Conservation (phyloP, 2,329 filamentous ascomycete species). For the Magnaporthiopsis incrustans region DNA sequence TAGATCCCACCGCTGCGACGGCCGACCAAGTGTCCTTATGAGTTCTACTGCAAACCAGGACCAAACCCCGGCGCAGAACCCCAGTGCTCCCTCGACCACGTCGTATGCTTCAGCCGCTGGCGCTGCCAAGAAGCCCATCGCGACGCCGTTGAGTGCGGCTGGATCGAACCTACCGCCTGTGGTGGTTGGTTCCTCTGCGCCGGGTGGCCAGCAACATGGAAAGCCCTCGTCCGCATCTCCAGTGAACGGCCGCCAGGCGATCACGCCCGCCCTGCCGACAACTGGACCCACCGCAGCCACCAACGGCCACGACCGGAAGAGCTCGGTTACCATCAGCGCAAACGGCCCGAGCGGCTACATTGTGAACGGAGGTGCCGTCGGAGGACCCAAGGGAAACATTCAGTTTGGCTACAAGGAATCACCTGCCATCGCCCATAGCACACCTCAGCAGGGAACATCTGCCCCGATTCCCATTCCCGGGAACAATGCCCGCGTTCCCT, state of each 20-base stretch:
- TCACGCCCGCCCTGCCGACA: conserved; percentile 58
- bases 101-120: conserved; percentile 62
- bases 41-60: conserved; percentile 51
- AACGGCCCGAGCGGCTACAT: conserved; percentile 69
- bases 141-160: conserved; percentile 53
- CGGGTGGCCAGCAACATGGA: conserved; percentile 46
- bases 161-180: conserved; percentile 46
- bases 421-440: conserved; percentile 58
- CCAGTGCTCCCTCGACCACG: conserved; percentile 47
- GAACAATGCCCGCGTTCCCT: conserved; percentile 60
- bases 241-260: conserved; percentile 76
- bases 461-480: conserved; percentile 56
- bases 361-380: conserved; percentile 62
- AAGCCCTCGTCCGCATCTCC: conserved; percentile 63
- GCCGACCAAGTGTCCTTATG: conserved; percentile 38
- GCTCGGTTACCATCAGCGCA: conserved; percentile 85
- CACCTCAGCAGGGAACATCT: conserved; percentile 48
- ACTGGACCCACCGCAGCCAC: conserved; percentile 44
- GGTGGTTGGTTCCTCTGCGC: conserved; percentile 46
- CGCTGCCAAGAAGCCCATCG: conserved; percentile 53
- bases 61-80: conserved; percentile 46
- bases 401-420: conserved; percentile 77
- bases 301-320: conserved; percentile 82
- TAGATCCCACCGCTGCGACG: conserved; percentile 8
- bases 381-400: conserved; percentile 56